phyloP scores from a whole-genome alignment of 768 basidiomycete species.

The Pleurotus tuber-regium region DNA sequence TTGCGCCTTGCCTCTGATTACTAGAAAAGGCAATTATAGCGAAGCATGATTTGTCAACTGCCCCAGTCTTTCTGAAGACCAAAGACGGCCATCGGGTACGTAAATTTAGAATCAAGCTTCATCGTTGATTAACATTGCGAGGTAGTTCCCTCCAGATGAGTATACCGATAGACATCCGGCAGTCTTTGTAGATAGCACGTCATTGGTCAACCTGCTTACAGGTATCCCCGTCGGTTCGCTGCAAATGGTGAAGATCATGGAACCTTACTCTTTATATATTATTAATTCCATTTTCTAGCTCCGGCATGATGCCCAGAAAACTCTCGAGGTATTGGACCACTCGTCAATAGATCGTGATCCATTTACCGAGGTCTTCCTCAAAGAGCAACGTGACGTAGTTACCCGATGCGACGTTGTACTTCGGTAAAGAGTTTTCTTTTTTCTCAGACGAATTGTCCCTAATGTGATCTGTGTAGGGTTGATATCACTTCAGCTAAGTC shows the following conservation, averaged over 20 bases:
- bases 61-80: constrained; percentile 58
- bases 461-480: constrained; percentile 37
- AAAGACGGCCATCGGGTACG: constrained; percentile 51
- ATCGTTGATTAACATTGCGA: constrained; percentile 11
- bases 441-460: background rate
- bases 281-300: constrained; percentile 60
- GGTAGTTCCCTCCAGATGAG: constrained; percentile 57
- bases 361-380: constrained; percentile 71
- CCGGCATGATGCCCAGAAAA: constrained; percentile 69
- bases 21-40: constrained; percentile 37
- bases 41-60: constrained; percentile 61
- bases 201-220: constrained; percentile 73
- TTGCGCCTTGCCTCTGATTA: background rate
- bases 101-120: constrained; percentile 13
- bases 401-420: constrained; percentile 75
- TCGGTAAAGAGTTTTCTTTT: constrained; percentile 37
- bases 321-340: constrained; percentile 62
- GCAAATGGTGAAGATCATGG: constrained; percentile 55
- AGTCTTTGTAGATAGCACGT: constrained; percentile 77
- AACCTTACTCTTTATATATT: too few relatives aligned
- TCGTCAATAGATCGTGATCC: constrained; percentile 49
- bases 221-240: constrained; percentile 77
- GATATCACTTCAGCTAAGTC: constrained; percentile 49
- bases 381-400: constrained; percentile 60
- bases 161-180: constrained; percentile 50